These are phyloP conservation scores for Didymellaceae sp. DNA, from an alignment of 2,329 filamentous ascomycete species.

Conservation along the genomic window DNA sequence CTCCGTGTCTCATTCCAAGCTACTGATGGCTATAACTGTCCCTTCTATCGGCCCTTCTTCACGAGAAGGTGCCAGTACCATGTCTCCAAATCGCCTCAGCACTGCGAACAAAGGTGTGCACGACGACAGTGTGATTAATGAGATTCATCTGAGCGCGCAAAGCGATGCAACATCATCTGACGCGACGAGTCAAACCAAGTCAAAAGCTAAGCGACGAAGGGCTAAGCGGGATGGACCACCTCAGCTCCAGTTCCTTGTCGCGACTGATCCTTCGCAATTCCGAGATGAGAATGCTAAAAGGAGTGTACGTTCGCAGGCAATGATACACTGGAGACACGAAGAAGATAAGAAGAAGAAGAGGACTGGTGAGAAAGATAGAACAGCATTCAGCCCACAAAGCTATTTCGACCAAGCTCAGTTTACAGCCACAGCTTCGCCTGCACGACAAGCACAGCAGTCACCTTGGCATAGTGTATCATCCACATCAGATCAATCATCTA, in stretches of 20 bases:
- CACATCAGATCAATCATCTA: background rate
- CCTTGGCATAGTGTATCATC: background rate
- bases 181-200: slow-evolving; percentile 4
- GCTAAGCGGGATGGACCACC: slow-evolving; percentile 35
- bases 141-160: slow-evolving; percentile 1
- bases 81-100: slow-evolving; percentile 5
- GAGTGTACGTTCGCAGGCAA: slow-evolving; percentile 44
- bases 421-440: too few species aligned
- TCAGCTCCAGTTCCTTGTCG: slow-evolving; percentile 41
- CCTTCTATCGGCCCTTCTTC: background rate
- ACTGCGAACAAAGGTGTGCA: slow-evolving; percentile 9
- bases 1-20: background rate
- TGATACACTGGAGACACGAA: slow-evolving; percentile 40
- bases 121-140: slow-evolving; percentile 1
- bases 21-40: background rate
- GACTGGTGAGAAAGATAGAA: background rate
- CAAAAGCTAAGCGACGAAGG: slow-evolving; percentile 21
- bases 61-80: slow-evolving; percentile 2
- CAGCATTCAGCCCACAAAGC: background rate
- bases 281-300: slow-evolving; percentile 34
- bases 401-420: background rate
- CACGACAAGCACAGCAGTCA: background rate
- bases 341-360: slow-evolving; percentile 17
- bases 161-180: background rate
- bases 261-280: slow-evolving; percentile 40